Conservation (phyloP, 805 yeast species). For the Saccharomycopsis sp. region DNA sequence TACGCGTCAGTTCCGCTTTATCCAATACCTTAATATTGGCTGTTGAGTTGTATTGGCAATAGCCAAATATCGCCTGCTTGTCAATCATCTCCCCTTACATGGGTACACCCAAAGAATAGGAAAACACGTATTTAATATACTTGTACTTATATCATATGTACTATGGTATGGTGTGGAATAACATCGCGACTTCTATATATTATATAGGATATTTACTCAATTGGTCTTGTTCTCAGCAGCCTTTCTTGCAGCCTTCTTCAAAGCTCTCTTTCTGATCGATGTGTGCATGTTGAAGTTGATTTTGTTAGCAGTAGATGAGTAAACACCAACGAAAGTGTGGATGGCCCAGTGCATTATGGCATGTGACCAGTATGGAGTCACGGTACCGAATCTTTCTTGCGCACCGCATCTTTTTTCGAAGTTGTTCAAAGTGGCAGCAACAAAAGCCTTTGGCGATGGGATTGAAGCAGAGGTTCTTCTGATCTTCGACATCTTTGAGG, state of each 20-base stretch:
- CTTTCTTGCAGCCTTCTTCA: constrained; percentile 53
- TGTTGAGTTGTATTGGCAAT: no score
- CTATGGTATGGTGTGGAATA: no score
- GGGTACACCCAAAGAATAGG: no score
- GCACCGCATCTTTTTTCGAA: constrained; percentile 89
- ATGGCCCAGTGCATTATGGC: constrained; percentile 84
- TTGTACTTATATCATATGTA: no score
- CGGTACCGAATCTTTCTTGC: constrained; percentile 79
- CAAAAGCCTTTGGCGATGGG: constrained; percentile 80
- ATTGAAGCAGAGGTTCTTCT: constrained; percentile 65
- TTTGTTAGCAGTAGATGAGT: constrained; percentile 58
- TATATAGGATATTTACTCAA: neutral
- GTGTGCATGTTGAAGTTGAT: constrained; percentile 73
- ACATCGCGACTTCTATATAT: neutral
- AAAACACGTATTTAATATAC: no score
- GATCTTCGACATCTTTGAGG: constrained; percentile 94
- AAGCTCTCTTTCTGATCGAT: constrained; percentile 74
- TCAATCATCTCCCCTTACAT: no score
- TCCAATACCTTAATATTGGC: neutral
- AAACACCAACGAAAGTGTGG: constrained; percentile 77
- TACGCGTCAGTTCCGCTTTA: neutral
- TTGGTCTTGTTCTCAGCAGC: neutral
- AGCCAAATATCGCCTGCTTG: no score
- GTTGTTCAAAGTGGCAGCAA: constrained; percentile 55
- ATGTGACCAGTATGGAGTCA: constrained; percentile 91